Evolutionary conservation across 495 filamentous ascomycete genomes (phyloP).

Genomic region (Aspergillus saccharolyticus): DNA sequence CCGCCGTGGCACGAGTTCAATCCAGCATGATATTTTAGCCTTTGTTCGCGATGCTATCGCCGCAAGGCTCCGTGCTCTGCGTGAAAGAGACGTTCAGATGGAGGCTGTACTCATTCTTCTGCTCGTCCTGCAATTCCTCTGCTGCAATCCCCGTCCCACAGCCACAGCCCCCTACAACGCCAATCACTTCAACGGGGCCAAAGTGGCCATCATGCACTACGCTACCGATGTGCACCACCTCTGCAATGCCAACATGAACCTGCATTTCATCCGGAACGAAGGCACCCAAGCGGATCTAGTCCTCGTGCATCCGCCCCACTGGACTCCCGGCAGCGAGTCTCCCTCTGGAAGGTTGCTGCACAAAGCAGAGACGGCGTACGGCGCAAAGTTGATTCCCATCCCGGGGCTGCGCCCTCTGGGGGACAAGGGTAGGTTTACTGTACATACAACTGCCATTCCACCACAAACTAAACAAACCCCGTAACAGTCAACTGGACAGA

Average conservation of each 20-base stretch:
- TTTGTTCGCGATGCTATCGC: no score
- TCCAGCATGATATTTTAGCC: no score
- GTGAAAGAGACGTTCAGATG: no score
- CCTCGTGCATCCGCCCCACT: background rate
- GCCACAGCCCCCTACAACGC: no score
- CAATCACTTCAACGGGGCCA: background rate
- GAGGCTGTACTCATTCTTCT: no score
- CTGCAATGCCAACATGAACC: background rate
- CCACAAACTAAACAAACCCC: background rate
- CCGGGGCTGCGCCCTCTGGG: no score
- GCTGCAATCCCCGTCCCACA: no score
- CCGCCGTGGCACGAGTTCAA: no score
- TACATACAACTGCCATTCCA: no score
- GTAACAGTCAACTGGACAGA: background rate
- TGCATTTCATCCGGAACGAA: background rate
- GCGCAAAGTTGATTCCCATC: background rate
- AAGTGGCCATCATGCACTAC: background rate
- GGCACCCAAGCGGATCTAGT: background rate
- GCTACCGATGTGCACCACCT: background rate
- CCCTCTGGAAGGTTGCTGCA: background rate
- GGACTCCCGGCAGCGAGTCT: background rate
- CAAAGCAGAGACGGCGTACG: background rate
- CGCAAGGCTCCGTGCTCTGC: no score
- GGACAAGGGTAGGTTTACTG: background rate
- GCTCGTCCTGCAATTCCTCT: no score